phyloP scores from a whole-genome alignment of 805 yeast genomes.

The Nakazawaea ernobii region DNA sequence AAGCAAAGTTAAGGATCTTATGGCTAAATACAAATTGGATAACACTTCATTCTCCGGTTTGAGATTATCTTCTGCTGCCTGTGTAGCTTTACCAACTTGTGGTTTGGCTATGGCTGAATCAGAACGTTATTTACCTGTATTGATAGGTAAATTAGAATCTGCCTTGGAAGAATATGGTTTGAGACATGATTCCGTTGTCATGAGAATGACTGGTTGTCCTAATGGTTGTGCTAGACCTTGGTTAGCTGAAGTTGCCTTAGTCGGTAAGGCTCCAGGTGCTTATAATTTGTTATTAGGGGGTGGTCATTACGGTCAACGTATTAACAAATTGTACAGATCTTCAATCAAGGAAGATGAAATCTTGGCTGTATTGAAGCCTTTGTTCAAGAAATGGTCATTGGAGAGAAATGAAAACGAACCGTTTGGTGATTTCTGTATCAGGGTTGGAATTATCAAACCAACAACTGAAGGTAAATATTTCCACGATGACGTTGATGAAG shows the following conservation, averaged over 20 bases:
- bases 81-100: conserved; percentile 98
- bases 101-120: conserved; percentile 99
- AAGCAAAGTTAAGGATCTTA: conserved; percentile 51
- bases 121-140: conserved; percentile 83
- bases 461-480: conserved; percentile 87
- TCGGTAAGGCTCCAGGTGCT: conserved; percentile 92
- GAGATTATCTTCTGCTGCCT: conserved; percentile 88
- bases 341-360: conserved; percentile 90
- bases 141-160: conserved; percentile 77
- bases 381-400: conserved; percentile 90
- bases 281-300: conserved; percentile 95
- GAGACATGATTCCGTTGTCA: conserved; percentile 88
- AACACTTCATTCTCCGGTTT: conserved; percentile 78
- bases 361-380: conserved; percentile 66
- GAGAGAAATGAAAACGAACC: conserved; percentile 91
- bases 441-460: conserved; percentile 83
- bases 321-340: conserved; percentile 83
- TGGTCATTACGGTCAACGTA: conserved; percentile 87
- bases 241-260: conserved; percentile 93
- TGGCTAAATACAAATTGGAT: conserved; percentile 74
- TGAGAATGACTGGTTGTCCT: conserved; percentile 99
- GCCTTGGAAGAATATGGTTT: conserved; percentile 87
- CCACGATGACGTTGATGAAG: conserved; percentile 91
- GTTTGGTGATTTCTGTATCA: conserved; percentile 87
- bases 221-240: conserved; percentile 99